Evolutionary conservation across 371 early-diverging fungal genomes (phyloP).

Genomic region (Smittium culicis): DNA sequence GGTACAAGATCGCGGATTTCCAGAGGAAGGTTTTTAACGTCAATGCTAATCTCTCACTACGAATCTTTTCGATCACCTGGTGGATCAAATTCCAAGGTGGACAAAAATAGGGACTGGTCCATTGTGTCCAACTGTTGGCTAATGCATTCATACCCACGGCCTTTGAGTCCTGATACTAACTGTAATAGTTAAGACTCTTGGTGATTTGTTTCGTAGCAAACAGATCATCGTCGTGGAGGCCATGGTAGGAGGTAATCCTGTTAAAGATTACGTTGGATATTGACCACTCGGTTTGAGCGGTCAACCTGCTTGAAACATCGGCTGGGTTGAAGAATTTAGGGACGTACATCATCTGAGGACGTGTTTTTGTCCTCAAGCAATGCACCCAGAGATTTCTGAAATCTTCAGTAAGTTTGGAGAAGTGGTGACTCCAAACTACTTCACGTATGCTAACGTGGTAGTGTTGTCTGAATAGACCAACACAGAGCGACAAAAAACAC

Average conservation of each 20-base stretch:
- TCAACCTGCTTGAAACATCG: neutral
- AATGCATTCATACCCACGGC: conserved; percentile 25
- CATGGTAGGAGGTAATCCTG: neutral
- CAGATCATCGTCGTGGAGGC: conserved; percentile 16
- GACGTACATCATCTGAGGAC: neutral
- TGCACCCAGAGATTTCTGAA: neutral
- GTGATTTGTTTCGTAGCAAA: conserved; percentile 20
- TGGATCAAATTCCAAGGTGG: neutral
- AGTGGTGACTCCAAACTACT: neutral
- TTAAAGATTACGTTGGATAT: conserved; percentile 10
- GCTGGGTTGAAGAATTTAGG: neutral
- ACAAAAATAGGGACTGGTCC: neutral
- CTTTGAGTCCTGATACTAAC: conserved; percentile 15
- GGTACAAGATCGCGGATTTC: no score
- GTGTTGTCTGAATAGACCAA: neutral
- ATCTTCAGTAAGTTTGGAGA: neutral
- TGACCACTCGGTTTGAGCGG: neutral
- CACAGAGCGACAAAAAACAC: neutral
- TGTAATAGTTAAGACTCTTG: conserved; percentile 17
- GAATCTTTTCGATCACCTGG: no score
- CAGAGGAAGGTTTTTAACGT: conserved; percentile 4
- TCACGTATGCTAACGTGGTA: neutral
- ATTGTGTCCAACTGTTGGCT: conserved; percentile 16
- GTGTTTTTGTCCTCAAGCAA: neutral
- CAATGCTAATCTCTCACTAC: conserved; percentile 7